These are phyloP conservation scores for Yarrowia hollandica DNA, from an alignment of 805 yeast species.

Conservation along the genomic window DNA sequence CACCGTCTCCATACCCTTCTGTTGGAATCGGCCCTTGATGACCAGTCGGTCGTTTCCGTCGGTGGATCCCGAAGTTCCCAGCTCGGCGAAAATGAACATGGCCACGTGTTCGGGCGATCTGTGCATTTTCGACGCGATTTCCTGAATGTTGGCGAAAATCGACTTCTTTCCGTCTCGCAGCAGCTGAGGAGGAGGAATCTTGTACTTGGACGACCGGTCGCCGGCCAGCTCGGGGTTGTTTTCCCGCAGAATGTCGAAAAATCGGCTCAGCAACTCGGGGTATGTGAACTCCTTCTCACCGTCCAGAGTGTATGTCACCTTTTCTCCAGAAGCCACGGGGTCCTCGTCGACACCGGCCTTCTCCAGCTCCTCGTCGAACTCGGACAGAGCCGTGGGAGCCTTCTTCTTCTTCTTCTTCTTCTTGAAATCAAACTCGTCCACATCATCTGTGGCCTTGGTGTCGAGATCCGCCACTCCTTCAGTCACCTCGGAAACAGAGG, in stretches of 20 bases:
- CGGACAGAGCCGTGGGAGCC: conserved; percentile 57
- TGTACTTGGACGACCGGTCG: conserved; percentile 88
- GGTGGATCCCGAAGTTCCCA: conserved; percentile 99
- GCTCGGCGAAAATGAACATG: conserved; percentile 94
- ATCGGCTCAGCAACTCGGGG: conserved; percentile 74
- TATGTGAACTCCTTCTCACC: conserved; percentile 66
- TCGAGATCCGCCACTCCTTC: conserved; percentile 77
- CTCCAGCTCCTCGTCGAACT: conserved; percentile 85
- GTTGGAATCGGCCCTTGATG: conserved; percentile 97
- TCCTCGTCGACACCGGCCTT: conserved; percentile 79
- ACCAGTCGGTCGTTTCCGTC: conserved; percentile 97
- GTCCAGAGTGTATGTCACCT: conserved; percentile 37
- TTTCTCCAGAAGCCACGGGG: conserved; percentile 31
- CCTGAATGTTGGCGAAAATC: conserved; percentile 92
- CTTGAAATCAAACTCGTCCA: conserved; percentile 70
- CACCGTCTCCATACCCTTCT: conserved; percentile 95
- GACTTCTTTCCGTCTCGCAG: conserved; percentile 99
- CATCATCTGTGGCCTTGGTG: conserved; percentile 48
- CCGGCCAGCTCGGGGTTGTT: conserved; percentile 99
- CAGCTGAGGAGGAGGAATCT: conserved; percentile 96
- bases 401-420: conserved; percentile 43
- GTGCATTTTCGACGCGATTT: conserved; percentile 88
- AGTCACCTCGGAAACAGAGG: conserved; percentile 48
- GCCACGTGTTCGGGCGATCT: conserved; percentile 96
- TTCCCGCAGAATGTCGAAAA: conserved; percentile 79